phyloP scores from a whole-genome alignment of 148 eudicot genomes.

The Suaeda aralocaspica region DNA sequence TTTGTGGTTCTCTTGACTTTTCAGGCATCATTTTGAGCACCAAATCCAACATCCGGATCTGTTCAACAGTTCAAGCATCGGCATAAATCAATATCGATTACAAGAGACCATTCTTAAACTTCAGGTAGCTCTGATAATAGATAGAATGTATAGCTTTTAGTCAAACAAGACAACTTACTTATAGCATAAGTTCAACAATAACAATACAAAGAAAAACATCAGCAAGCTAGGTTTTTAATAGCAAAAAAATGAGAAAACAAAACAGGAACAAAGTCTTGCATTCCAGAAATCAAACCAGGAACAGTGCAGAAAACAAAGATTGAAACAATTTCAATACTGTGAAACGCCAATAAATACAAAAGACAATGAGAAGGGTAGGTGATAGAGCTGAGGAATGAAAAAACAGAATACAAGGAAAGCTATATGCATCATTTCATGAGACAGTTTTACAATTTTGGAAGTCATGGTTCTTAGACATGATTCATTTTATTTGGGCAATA shows the following conservation, averaged over 20 bases:
- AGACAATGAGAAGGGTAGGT: neutral
- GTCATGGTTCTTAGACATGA: neutral
- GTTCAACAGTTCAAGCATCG: slow-evolving; percentile 38
- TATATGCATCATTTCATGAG: too few relatives aligned
- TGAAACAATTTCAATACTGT: neutral
- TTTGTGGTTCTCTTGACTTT: slow-evolving; percentile 80
- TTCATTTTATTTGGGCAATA: neutral
- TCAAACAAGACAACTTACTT: neutral
- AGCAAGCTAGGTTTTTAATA: neutral
- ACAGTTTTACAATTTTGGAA: neutral
- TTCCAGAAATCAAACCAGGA: neutral
- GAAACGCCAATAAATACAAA: neutral
- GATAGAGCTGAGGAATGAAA: too few relatives aligned
- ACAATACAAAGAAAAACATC: neutral
- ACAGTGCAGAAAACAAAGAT: neutral
- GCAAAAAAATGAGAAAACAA: too few relatives aligned
- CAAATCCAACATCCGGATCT: slow-evolving; percentile 92
- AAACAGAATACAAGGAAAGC: too few relatives aligned
- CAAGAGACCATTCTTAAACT: neutral
- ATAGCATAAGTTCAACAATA: neutral
- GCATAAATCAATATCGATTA: neutral
- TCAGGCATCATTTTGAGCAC: slow-evolving; percentile 82
- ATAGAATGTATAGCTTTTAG: neutral
- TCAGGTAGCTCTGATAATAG: neutral
- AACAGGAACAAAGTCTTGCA: neutral